phyloP scores from a whole-genome alignment of 306 rosid genomes.

The Corylus heterophylla region DNA sequence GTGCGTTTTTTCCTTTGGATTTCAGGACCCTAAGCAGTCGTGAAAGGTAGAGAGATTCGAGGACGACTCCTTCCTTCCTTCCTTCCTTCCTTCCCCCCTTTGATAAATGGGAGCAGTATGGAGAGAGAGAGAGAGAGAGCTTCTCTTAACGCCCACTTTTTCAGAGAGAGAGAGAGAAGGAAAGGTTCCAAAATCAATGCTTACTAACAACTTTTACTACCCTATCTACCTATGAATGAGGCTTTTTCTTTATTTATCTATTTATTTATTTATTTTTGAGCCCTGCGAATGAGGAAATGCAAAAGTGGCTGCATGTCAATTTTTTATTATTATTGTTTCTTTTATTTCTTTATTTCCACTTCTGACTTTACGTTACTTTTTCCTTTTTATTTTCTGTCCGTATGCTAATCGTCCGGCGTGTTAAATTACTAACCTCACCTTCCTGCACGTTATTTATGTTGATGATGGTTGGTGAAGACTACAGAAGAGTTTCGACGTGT shows the following conservation, averaged over 20 bases:
- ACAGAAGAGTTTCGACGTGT: not conserved
- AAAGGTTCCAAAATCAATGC: not conserved
- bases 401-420: not conserved
- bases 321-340: not conserved
- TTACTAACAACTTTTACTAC: not conserved
- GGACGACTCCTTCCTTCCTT: conserved; percentile 21
- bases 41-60: conserved; percentile 48
- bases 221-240: not conserved
- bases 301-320: conserved; percentile 49
- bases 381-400: too few species aligned
- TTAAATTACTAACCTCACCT: conserved; percentile 8
- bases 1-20: conserved; percentile 14
- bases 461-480: not conserved
- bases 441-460: not conserved
- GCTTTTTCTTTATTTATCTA: too few species aligned
- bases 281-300: conserved; percentile 3
- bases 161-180: conserved; percentile 26
- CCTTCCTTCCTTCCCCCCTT: not conserved
- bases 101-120: conserved; percentile 24
- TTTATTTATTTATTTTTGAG: too few species aligned
- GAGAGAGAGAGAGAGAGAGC: conserved; percentile 18
- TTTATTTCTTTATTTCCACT: too few species aligned
- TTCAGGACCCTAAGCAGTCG: conserved; percentile 26
- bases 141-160: too few species aligned
- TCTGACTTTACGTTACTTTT: too few species aligned